Base-by-base conservation (phyloP, 305 asterid genomes). In the Striga hermonthica region DNA sequence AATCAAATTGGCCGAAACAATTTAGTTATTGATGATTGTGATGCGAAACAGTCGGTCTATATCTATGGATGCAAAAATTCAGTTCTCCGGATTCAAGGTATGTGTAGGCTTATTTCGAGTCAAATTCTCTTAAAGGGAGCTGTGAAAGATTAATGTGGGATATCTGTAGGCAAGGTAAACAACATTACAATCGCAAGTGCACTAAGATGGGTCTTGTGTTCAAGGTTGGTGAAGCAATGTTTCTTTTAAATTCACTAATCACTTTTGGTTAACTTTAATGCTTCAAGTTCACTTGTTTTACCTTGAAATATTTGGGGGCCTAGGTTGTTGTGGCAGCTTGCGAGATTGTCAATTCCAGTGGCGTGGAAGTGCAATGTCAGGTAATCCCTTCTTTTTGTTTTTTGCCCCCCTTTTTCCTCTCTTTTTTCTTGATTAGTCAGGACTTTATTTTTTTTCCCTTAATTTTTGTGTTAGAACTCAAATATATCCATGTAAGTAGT, bases 281-380 rank as follows among this genome's bases (percentile, higher is more conserved):
- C 35, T 9, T 60, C n/a, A 50, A 57, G 57, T 64, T 63, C 22
- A 62, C 72, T 60, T 72, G 56, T 41, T 69, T 71, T 69, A 8
- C 60, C 22, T 64, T 60, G 11, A 44, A 67, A 67, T 73, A 60
- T 78, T 72, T 22, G 31, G 31, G 74, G 39, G 37, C 57, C 60
- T 82, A 93, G 99, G 99, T 84, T 78, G 99, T 90, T 62, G 96
- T 93, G 73, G 99, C 99, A 53, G 99, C 99, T 78, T 93, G 88
- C 75, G 99, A 93, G 86, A 71, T 93, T 66, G 99, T 93, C 74
- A 93, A 93, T 79, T 86, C 93, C 80, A 86, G 64, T 55, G 78
- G 90, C 1, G 84, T 93, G 56, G 94, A 93, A 86, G 95, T 93
- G 78, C 97, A 93, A 72, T 90, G 97, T 76, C 96, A 90, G 97